A percentile compares a stretch with the other conserved stretches of the same genome.
Evolutionary conservation across 805 yeast species (phyloP).

Genomic region (Wickerhamiella qilinensis): DNA sequence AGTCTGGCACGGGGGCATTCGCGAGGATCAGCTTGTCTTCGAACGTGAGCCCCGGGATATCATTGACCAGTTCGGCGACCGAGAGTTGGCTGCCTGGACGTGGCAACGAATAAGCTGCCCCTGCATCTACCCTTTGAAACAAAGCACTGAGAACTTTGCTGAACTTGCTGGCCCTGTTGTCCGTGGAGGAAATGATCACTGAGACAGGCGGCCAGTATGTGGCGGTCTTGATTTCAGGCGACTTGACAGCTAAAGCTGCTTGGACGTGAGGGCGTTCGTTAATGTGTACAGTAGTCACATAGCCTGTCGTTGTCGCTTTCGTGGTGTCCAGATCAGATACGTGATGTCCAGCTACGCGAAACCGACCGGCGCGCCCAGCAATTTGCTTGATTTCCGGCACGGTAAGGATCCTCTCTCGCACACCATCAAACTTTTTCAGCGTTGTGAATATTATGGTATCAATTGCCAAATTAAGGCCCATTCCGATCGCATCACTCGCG

Average conservation of each 20-base stretch:
- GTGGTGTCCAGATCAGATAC: constrained; percentile 4
- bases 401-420: constrained; percentile 27
- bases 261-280: not conserved
- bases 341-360: constrained; percentile 21
- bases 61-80: constrained; percentile 30
- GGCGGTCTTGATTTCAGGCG: constrained; percentile 34
- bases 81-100: constrained; percentile 23
- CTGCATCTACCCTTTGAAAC: constrained; percentile 14
- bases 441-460: constrained; percentile 63
- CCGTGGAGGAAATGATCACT: constrained; percentile 52
- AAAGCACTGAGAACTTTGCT: constrained; percentile 33
- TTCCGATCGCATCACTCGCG: constrained; percentile 95
- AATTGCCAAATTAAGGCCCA: constrained; percentile 85
- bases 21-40: constrained; percentile 42
- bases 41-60: constrained; percentile 29
- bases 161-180: constrained; percentile 34
- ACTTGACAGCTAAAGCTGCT: constrained; percentile 1
- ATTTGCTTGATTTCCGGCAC: constrained; percentile 72
- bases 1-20: constrained; percentile 41
- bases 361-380: constrained; percentile 94
- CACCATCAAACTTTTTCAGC: constrained; percentile 56
- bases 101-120: constrained; percentile 3
- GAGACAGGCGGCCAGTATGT: constrained; percentile 67
- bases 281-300: constrained; percentile 36
- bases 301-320: constrained; percentile 22